Conservation (phyloP, 2,329 filamentous ascomycete species). For the Talaromyces sp. region DNA sequence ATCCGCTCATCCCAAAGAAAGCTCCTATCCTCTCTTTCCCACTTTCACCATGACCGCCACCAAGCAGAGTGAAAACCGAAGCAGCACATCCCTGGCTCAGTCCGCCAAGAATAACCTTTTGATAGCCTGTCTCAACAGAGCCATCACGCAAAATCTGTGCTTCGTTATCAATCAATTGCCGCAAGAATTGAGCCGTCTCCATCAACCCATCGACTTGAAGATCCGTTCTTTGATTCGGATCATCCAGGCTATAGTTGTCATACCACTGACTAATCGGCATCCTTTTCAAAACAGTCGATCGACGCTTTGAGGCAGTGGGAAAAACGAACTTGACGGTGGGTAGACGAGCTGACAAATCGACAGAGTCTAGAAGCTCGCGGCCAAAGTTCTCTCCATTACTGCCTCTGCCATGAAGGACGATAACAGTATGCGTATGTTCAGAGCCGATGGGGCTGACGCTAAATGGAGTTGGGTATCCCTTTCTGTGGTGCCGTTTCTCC, state of each 20-base stretch:
- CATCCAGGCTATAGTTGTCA: background rate
- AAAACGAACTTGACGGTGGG: background rate
- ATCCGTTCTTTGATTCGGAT: background rate
- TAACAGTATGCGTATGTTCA: conserved; percentile 35
- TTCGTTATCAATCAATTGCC: background rate
- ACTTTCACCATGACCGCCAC: conserved; percentile 27
- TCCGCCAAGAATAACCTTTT: conserved; percentile 49
- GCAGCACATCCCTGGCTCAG: conserved; percentile 55
- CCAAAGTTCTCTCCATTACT: conserved; percentile 36
- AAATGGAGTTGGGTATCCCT: conserved; percentile 21
- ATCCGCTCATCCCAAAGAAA: conserved; percentile 50
- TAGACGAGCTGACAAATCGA: conserved; percentile 17
- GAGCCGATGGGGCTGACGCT: conserved; percentile 21
- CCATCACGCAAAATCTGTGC: background rate
- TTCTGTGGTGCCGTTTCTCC: background rate
- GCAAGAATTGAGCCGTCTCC: background rate
- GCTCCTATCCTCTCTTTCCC: conserved; percentile 33
- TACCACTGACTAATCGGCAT: background rate
- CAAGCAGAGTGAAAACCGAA: conserved; percentile 43
- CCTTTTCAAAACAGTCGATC: background rate
- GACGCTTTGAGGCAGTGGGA: background rate
- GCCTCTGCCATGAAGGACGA: conserved; percentile 44
- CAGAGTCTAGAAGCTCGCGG: conserved; percentile 29
- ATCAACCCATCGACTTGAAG: background rate
- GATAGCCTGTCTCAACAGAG: conserved; percentile 14